Evolutionary conservation across 371 early-diverging fungal genomes (phyloP), one percentile per base, ranked within the genome.

Genomic region (Mucor saturninus): DNA sequence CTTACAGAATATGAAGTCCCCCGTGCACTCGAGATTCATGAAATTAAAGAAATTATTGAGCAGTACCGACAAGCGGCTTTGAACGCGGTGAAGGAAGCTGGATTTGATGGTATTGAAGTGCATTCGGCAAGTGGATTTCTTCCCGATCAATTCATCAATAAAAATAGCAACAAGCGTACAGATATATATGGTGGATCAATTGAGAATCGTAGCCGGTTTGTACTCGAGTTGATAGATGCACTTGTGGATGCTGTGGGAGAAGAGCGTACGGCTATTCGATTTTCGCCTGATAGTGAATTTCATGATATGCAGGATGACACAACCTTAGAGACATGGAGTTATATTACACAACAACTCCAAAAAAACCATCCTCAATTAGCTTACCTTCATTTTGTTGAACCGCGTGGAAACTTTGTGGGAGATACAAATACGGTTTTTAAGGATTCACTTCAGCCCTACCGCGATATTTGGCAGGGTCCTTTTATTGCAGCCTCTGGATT

Each of bases 51-150:
- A 2, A 56, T 86, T 5, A 73, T 83, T 30, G 55, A 77, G 29
- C 83, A 83, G 15, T 96, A 89, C 79, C 87, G 64, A 2, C 53
- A 67, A 30, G 83, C 88, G 15, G 79, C 80, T 14, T 29, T 63
- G 51, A 64, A 77, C 42, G 65, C 79, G 40, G 58, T 73, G 21
- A 21, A 21, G 31, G 54, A 65, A 55, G 83, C 81, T 28, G 88
- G 83, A 0, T 89, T 90, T 54, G 87, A 91, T 53, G 88, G 82
- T 31, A 69, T 92, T 14, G 88, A 91, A 57, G 75, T 92, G 29
- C 93, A 92, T 68, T 83, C 66, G 51, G 89, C 88, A 1, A 84
- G 89, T 53, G 88, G 89, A 3, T 90, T 87, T 69, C 75, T 91
- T 35, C 38, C 87, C 35, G 76, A 83, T 58, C 83, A 86, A 51